Conservation (phyloP, 305 asterid genomes). For the Fraxinus platypoda region DNA sequence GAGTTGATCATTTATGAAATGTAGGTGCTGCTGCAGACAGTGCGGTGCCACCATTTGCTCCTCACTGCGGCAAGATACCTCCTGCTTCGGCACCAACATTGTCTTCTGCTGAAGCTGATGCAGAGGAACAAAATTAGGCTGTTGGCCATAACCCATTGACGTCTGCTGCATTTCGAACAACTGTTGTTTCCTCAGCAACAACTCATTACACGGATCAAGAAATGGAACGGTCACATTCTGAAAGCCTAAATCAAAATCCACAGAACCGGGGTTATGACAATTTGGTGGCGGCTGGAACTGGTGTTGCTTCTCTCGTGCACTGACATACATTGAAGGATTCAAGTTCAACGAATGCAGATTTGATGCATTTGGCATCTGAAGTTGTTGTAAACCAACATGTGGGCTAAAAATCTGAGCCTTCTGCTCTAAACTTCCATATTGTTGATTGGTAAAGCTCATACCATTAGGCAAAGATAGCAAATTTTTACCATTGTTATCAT, state of each 20-base stretch:
- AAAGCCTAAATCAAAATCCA: constrained; percentile 19
- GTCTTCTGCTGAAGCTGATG: constrained; percentile 30
- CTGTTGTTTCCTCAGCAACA: background rate
- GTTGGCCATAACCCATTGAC: constrained; percentile 19
- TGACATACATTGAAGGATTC: background rate
- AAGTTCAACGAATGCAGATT: background rate
- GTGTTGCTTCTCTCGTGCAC: background rate
- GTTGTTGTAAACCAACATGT: constrained; percentile 9
- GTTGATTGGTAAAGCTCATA: constrained; percentile 10
- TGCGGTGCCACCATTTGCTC: constrained; percentile 21
- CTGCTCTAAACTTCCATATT: constrained; percentile 23
- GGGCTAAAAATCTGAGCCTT: constrained; percentile 27
- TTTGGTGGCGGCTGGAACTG: background rate
- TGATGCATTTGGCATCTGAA: background rate
- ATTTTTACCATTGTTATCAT: constrained; percentile 2
- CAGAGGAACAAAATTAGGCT: constrained; percentile 16
- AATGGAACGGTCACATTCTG: constrained; percentile 26
- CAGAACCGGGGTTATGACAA: background rate
- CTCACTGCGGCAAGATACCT: constrained; percentile 24
- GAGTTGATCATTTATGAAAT: constrained; percentile 39
- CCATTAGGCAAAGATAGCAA: constrained; percentile 15
- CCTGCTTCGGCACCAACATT: constrained; percentile 42
- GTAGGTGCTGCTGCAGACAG: constrained; percentile 34
- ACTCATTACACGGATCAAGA: constrained; percentile 22
- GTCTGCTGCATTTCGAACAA: background rate